Base-by-base conservation (phyloP, 2,329 filamentous ascomycete genomes). In the Cordyceps cateniannulata region DNA sequence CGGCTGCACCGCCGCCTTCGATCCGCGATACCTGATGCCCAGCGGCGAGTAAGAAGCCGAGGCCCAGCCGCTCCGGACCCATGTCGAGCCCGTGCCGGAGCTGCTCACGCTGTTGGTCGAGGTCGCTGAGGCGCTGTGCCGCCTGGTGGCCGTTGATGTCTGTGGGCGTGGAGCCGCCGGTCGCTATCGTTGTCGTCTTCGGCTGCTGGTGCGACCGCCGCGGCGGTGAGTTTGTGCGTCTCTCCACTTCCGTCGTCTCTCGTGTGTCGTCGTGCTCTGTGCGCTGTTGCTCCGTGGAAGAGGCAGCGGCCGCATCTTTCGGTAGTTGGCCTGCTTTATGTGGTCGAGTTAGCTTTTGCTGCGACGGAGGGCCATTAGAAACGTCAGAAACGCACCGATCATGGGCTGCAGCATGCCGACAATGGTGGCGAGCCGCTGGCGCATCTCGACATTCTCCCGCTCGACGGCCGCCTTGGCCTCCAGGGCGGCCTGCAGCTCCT, bases 361-460 rank as follows among this genome's bases (percentile, higher is more conserved):
- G n/a, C n/a, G n/a, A n/a, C 9, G 18, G 42, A 20, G 42, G 7
- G 5, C 38, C 16, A 40, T 14, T 40, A 14, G 38, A 40, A 38
- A 22, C 5, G 5, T 7, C 18, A 5, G n/a, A 16, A 10, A 24
- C 25, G 20, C 16, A 18, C 70, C 69, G 45, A 88, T 71, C 27
- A 88, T 73, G 44, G 85, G 84, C 69, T 87, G 82, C 55, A 89
- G 78, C 69, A 87, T 81, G 65, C 81, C 77, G 70, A 92, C 74
- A 44, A 91, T 82, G 35, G 81, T 80, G 61, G 84, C 81, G 66
- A 96, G 75, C 35, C 86, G 83, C 69, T 83, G 80, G 69, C 86
- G 87, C 65, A 96, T 87, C 65, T 93, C 89, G 63, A 85, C 83
- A 76, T 95, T 93, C 75, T 96, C 91, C 35, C 85, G 84, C 75